Evolutionary conservation across 371 early-diverging fungal genomes (phyloP).

Genomic region (Mucor velutinosus): DNA sequence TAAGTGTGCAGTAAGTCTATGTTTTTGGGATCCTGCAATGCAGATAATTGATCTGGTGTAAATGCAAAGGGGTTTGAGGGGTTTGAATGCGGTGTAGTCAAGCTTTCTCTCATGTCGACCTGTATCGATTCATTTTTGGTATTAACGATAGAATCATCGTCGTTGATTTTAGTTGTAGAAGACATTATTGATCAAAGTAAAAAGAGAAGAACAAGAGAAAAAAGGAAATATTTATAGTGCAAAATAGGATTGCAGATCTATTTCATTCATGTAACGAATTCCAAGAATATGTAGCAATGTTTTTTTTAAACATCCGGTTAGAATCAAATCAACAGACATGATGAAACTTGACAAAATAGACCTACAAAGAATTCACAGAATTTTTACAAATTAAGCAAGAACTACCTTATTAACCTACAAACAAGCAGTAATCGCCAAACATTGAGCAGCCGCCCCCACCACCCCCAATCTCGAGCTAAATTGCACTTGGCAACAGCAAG

Average conservation of each 20-base stretch:
- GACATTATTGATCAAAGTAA: slow-evolving; percentile 9
- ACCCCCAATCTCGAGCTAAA: not conserved
- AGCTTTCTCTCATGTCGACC: slow-evolving; percentile 25
- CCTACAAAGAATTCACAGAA: not conserved
- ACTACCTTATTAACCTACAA: slow-evolving; percentile 5
- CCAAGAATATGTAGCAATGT: not conserved
- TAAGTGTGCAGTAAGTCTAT: slow-evolving; percentile 36
- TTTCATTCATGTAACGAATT: not conserved
- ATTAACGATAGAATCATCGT: slow-evolving; percentile 1
- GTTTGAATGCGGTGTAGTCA: slow-evolving; percentile 30
- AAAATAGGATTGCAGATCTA: not conserved
- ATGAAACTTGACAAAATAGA: slow-evolving; percentile 1
- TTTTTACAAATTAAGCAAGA: slow-evolving; percentile 15
- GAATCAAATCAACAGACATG: not conserved
- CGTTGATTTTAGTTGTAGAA: slow-evolving; percentile 7
- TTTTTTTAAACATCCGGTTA: not conserved
- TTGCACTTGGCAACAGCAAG: slow-evolving; percentile 1
- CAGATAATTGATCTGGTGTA: slow-evolving; percentile 46
- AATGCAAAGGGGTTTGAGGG: slow-evolving; percentile 53
- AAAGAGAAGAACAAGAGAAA: not conserved
- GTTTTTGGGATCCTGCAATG: slow-evolving; percentile 56
- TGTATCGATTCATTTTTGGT: slow-evolving; percentile 2
- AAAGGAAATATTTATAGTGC: not conserved
- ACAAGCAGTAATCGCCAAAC: not conserved
- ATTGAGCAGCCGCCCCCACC: not conserved